Evolutionary conservation across 1,284 basidiomycete genomes (phyloP).

Genomic region (Xanthoconium separans): DNA sequence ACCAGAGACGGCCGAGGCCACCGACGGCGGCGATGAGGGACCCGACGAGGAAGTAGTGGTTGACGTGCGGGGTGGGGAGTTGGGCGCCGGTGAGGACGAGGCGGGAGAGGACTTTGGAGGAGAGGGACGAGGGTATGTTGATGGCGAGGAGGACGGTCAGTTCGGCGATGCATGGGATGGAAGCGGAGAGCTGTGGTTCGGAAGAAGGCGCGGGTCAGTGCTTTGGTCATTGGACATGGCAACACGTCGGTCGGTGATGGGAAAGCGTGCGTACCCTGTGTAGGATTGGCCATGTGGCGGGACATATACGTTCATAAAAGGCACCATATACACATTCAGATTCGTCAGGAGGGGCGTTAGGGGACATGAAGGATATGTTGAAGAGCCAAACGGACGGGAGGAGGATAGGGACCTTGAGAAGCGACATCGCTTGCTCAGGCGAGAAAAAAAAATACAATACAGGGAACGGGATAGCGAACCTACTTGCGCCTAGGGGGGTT

Average conservation of each 20-base stretch:
- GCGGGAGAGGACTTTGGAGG: slow-evolving; percentile 21
- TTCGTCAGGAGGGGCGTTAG: slow-evolving; percentile 18
- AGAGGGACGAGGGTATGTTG: slow-evolving; percentile 16
- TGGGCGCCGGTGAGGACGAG: slow-evolving; percentile 16
- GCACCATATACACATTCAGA: slow-evolving; percentile 21
- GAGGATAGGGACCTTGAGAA: slow-evolving; percentile 24
- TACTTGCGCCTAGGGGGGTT: neutral
- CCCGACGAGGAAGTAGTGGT: slow-evolving; percentile 21
- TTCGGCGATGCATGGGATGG: slow-evolving; percentile 30
- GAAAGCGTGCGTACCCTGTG: slow-evolving; percentile 26
- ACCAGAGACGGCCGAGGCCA: slow-evolving; percentile 27
- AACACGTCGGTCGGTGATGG: no score
- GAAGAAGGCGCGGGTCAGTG: neutral
- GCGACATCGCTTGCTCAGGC: slow-evolving; percentile 13
- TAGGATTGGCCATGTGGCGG: slow-evolving; percentile 18
- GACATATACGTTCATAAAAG: slow-evolving; percentile 24
- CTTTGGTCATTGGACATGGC: no score
- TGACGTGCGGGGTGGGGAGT: slow-evolving; percentile 14
- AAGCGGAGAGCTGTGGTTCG: slow-evolving; percentile 21
- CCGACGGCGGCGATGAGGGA: slow-evolving; percentile 17
- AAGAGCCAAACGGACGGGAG: slow-evolving; percentile 29
- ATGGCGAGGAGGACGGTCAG: slow-evolving; percentile 18
- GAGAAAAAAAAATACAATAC: neutral
- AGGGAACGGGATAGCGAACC: neutral
- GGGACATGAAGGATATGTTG: slow-evolving; percentile 26